phyloP scores from a whole-genome alignment of 1,284 basidiomycete species.

The Phaffia rhodozyma region DNA sequence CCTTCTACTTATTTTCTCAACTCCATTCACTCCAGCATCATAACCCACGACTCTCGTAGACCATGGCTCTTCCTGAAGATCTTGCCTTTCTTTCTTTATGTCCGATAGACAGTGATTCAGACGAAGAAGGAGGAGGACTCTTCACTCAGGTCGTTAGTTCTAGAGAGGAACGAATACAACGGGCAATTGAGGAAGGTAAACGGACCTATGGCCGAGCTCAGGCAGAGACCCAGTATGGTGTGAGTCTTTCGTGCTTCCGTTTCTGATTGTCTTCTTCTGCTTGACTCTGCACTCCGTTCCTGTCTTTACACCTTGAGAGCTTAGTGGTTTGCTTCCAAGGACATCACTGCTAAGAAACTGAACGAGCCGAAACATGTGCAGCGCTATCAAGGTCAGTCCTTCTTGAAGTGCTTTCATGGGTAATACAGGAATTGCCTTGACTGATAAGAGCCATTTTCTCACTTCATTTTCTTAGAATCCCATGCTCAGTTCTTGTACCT shows the following conservation, averaged over 20 bases:
- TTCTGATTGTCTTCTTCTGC: neutral
- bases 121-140: no score
- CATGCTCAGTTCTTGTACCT: constrained; percentile 3
- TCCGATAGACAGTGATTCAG: no score
- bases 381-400: constrained; percentile 5
- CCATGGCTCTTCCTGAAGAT: no score
- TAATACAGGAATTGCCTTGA: neutral
- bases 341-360: neutral
- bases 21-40: no score
- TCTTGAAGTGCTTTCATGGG: neutral
- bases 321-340: constrained; percentile 10
- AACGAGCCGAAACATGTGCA: constrained; percentile 6
- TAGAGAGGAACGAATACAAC: constrained; percentile 13
- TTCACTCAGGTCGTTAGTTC: neutral
- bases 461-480: neutral
- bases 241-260: neutral
- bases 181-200: constrained; percentile 15
- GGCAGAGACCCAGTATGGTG: constrained; percentile 13
- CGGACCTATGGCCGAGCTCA: constrained; percentile 7
- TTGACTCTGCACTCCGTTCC: neutral
- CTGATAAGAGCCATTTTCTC: neutral
- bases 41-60: no score
- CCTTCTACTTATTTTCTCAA: no score
- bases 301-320: neutral
- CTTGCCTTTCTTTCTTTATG: no score